Base-by-base conservation (phyloP, 129 eudicot species). In the Arctium lappa region DNA sequence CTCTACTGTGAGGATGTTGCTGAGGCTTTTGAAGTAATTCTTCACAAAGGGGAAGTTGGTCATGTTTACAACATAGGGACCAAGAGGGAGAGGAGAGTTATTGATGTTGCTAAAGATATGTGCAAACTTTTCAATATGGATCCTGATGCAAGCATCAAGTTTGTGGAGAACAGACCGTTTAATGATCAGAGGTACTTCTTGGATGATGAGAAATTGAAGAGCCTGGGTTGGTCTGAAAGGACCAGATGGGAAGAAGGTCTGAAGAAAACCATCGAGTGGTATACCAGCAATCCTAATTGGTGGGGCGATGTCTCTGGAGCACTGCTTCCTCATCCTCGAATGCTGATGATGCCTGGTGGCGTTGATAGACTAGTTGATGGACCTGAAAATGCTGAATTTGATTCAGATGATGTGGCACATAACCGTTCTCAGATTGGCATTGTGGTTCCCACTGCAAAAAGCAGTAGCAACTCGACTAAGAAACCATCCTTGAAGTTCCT, bases 301-400 rank as follows among this genome's bases (percentile, higher is more conserved):
- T 92, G 97, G 97, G 99, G 99, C 1, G 95, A 93, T 86, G 97
- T 93, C 11, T 91, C 97, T 63, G 97, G 97, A 72, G 99, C 99
- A 81, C 86, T 95, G 88, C 91, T 95, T 75, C 99, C 99, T 76
- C 97, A 95, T 79, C 99, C 99, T 29, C 86, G 97, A 69, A 95
- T 95, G 99, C 89, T 95, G 69, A 92, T 95, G 99, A 93, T 95
- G 97, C 99, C 99, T 2, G 97, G 98, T 87, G 94, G 97, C 13
- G 76, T 87, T 31, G 97, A 94, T 80, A 88, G 94, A 29, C 86
- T 87, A 73, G 78, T 81, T 69, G 99, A 92, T 53, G 98, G 87
- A 36, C 81, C 96, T 12, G 97, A 94, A 37, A 89, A 91, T 75
- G 29, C 85, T 22, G 91, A 89, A 12, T 73, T 87, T 78, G 95